Percentiles rank a stretch among this genome's conserved stretches.
phyloP scores from a whole-genome alignment of 2,329 filamentous ascomycete species.

The Penicillium sp. region DNA sequence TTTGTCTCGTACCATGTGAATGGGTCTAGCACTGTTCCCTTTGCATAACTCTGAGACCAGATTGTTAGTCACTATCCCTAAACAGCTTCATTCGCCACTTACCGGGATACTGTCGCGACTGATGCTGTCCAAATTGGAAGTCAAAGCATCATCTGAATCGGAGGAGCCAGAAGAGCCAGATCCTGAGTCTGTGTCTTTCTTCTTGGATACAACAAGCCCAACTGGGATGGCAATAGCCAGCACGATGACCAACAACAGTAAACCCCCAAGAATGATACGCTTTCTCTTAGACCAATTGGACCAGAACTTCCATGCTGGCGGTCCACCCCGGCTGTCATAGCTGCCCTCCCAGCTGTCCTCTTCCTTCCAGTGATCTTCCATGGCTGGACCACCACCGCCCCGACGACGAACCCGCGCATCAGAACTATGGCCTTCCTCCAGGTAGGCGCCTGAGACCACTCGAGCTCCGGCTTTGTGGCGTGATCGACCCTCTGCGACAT shows the following conservation, averaged over 20 bases:
- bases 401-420: conserved; percentile 52
- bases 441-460: conserved; percentile 68
- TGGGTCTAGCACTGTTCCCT: conserved; percentile 79
- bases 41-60: conserved; percentile 53
- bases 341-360: conserved; percentile 35
- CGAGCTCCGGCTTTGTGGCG: conserved; percentile 56
- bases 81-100: conserved; percentile 11
- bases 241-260: conserved; percentile 56
- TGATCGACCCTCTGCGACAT: conserved; percentile 31
- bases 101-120: conserved; percentile 61
- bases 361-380: conserved; percentile 55
- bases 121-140: conserved; percentile 55
- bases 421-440: conserved; percentile 64
- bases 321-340: conserved; percentile 33
- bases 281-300: conserved; percentile 36
- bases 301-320: conserved; percentile 38
- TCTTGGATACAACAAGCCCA: conserved; percentile 67
- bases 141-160: conserved; percentile 27
- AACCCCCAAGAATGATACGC: conserved; percentile 54
- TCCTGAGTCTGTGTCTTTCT: conserved; percentile 44
- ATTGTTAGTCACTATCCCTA: conserved; percentile 12
- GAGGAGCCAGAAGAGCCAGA: conserved; percentile 29
- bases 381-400: conserved; percentile 29
- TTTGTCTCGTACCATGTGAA: conserved; percentile 88
- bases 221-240: conserved; percentile 69